A percentile compares a stretch with the other conserved stretches of the same genome.
Conservation (phyloP, 1,284 basidiomycete species). For the Rhodotorula sp. region DNA sequence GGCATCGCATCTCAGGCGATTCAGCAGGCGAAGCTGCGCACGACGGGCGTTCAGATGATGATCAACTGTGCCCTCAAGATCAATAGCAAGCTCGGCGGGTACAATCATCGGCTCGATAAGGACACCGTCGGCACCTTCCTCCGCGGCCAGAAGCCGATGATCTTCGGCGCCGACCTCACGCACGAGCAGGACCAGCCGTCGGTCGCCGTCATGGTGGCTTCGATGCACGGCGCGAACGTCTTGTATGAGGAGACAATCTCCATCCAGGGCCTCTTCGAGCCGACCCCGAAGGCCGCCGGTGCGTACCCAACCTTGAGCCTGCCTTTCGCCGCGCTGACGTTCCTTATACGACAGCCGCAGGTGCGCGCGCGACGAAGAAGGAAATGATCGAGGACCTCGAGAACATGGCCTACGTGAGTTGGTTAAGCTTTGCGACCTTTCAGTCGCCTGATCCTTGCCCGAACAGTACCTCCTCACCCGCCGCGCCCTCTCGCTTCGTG, state of each 20-base stretch:
- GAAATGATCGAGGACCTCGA: conserved; percentile 6
- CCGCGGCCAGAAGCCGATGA: not conserved
- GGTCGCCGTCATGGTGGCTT: conserved; percentile 3
- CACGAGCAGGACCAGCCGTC: conserved; percentile 16
- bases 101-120: not conserved
- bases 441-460: accelerated
- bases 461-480: conserved; percentile 10
- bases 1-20: conserved; percentile 18
- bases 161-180: conserved; percentile 18
- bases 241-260: conserved; percentile 1
- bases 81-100: conserved; percentile 20
- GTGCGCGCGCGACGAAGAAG: conserved; percentile 3
- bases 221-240: conserved; percentile 7
- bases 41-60: conserved; percentile 2
- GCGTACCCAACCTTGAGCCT: too few species aligned
- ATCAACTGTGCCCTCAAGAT: conserved; percentile 19
- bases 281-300: not conserved
- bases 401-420: conserved; percentile 15
- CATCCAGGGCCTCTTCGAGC: conserved; percentile 13
- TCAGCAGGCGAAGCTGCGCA: not conserved
- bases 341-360: not conserved
- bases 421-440: too few species aligned
- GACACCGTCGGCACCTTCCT: not conserved
- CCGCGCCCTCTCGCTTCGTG: not conserved
- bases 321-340: not conserved